Conservation (phyloP, 768 basidiomycete genomes). For the Suillus luteus region DNA sequence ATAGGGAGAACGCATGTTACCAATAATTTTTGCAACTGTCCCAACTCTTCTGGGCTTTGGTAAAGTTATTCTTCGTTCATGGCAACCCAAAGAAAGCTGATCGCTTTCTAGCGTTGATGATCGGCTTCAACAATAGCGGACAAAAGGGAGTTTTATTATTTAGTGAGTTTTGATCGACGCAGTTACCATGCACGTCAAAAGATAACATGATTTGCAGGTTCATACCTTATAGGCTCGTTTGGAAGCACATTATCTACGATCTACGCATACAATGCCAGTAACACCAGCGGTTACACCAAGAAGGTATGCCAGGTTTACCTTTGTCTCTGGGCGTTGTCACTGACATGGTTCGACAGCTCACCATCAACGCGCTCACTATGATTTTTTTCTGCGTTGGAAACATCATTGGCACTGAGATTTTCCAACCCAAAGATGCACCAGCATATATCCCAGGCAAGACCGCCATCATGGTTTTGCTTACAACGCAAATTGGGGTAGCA, state of each 20-base stretch:
- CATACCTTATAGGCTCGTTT: constrained; percentile 25
- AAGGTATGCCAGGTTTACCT: constrained; percentile 19
- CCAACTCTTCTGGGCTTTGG: constrained; percentile 24
- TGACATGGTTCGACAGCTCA: constrained; percentile 16
- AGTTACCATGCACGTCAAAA: background rate
- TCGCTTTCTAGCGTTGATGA: constrained; percentile 20
- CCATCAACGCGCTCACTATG: constrained; percentile 23
- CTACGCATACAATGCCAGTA: constrained; percentile 30
- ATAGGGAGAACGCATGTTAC: constrained; percentile 25
- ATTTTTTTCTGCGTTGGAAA: constrained; percentile 24
- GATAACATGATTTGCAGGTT: constrained; percentile 16
- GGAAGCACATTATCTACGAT: constrained; percentile 27
- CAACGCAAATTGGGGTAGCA: constrained; percentile 25
- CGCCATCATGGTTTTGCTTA: constrained; percentile 33
- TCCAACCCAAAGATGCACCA: constrained; percentile 27
- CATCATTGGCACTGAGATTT: constrained; percentile 27
- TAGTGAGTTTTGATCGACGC: constrained; percentile 12
- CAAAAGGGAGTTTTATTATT: constrained; percentile 26
- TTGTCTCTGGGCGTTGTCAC: background rate
- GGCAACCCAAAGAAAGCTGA: background rate
- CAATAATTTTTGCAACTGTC: constrained; percentile 22
- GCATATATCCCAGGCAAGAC: constrained; percentile 38
- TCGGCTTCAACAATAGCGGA: constrained; percentile 24
- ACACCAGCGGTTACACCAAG: constrained; percentile 31
- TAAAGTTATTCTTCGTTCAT: background rate